phyloP scores from a whole-genome alignment of 257 asterid genomes.

The Scutellaria minor region DNA sequence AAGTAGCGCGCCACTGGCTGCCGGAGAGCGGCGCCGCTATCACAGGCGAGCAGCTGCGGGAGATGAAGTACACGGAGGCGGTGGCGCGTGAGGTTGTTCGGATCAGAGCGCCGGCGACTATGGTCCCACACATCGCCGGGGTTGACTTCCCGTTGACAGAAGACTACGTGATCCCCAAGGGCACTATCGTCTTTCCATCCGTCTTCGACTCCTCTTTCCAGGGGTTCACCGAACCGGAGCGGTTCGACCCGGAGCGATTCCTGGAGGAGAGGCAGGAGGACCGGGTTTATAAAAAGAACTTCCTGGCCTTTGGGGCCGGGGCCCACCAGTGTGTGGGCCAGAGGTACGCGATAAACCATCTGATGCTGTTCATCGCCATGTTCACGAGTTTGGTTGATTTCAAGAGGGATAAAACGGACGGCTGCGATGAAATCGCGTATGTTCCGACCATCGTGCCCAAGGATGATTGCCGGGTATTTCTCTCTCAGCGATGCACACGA shows the following conservation, averaged over 20 bases:
- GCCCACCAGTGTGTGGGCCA: constrained; percentile 95
- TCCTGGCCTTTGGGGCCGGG: constrained; percentile 88
- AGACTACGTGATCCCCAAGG: constrained; percentile 67
- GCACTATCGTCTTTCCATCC: constrained; percentile 87
- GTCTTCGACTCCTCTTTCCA: constrained; percentile 88
- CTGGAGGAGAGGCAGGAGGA: constrained; percentile 80
- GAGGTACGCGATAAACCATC: constrained; percentile 81
- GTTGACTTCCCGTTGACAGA: constrained; percentile 69
- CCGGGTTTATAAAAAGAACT: constrained; percentile 72
- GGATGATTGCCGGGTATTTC: constrained; percentile 81
- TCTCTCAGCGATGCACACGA: constrained; percentile 53
- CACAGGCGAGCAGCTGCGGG: constrained; percentile 63
- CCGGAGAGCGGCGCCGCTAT: constrained; percentile 54
- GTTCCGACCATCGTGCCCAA: constrained; percentile 89
- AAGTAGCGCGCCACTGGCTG: constrained; percentile 60
- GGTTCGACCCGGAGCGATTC: constrained; percentile 90
- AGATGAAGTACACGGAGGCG: constrained; percentile 88
- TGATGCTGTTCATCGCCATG: constrained; percentile 73
- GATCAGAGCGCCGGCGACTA: constrained; percentile 84
- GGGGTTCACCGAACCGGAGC: constrained; percentile 80
- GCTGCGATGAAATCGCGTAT: constrained; percentile 82
- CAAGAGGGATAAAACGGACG: constrained; percentile 71
- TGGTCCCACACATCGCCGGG: constrained; percentile 96
- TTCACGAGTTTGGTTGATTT: constrained; percentile 65
- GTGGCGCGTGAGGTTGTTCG: constrained; percentile 90